Evolutionary conservation across 345 rosid species (phyloP), one percentile per base, ranked within the genome.

Genomic region (Ricinus communis): DNA sequence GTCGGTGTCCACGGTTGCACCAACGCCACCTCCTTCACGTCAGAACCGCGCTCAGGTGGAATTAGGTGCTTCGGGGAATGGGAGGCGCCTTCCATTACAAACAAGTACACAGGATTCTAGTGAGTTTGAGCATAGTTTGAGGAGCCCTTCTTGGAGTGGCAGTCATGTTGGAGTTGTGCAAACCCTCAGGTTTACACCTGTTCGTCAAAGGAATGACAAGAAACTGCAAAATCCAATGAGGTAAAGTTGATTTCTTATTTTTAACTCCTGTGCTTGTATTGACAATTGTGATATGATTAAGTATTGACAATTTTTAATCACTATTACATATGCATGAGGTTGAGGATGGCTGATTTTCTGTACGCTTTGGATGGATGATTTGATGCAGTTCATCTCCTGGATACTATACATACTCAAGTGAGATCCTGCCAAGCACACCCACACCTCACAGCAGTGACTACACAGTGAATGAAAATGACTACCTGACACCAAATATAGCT

Each of bases 401-500:
- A 19, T 85, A 78, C 76, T 85, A 86, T 65, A 59, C 77, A 38
- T 52, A 21, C 75, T 82, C 91, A 0, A 81, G 79, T 24, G 90
- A 88, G 25, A 76, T 86, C 65, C 67, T 85, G 5, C 76, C 76
- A 0, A 80, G 79, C 58, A 85, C 86, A 2, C 89, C 90, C 16
- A 85, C 90, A 8, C 91, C 93, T 43, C 83, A 79, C 70, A 82
- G 89, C 78, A 88, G 90, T n/a, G 93, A 88, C 80, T 88, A 85
- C 82, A 86, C 91, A 0, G 93, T 88, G 69, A 79, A 86, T 47
- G 93, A 88, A 74, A 65, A 83, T 10, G 93, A 88, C 72, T 86
- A 86, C 66, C 28, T 83, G 59, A 88, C 89, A 6, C 89, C 93
- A 0, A 64, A 36, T 8, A 40, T 52, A 5, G 63, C 63, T n/a